Conservation (phyloP, 441 rosid genomes). For the Populus trichocarpa region DNA sequence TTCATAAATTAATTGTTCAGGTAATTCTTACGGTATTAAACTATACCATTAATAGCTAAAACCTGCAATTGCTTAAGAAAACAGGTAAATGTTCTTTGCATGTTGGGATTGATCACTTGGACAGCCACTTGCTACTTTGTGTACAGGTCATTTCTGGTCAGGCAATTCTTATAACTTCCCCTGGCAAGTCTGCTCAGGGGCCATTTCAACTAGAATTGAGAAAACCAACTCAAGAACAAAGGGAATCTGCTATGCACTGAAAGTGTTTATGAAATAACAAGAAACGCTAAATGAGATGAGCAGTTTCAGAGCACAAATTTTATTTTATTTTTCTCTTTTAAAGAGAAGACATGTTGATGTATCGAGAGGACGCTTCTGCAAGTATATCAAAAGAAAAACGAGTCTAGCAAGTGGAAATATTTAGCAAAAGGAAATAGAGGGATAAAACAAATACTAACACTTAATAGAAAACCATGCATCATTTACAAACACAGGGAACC, state of each 20-base stretch:
- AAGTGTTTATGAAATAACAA: background rate
- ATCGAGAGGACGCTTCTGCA: too few relatives aligned
- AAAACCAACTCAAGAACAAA: background rate
- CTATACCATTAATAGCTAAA: background rate
- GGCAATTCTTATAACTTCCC: slow-evolving; percentile 23
- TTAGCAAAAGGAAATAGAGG: background rate
- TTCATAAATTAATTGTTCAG: slow-evolving; percentile 40
- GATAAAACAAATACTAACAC: too few relatives aligned
- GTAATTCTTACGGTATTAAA: slow-evolving; percentile 23
- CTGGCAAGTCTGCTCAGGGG: slow-evolving; percentile 25
- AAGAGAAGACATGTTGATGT: background rate
- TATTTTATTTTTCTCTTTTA: background rate
- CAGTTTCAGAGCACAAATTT: background rate
- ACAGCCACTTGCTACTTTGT: slow-evolving; percentile 72
- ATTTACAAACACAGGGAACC: background rate
- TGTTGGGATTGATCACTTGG: slow-evolving; percentile 70
- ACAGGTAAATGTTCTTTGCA: background rate
- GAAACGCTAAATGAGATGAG: background rate
- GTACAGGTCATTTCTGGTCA: slow-evolving; percentile 57
- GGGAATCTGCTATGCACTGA: background rate
- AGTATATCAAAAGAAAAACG: too few relatives aligned
- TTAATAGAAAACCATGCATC: background rate
- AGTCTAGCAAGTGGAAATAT: background rate
- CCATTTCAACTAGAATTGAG: background rate
- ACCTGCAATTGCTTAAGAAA: background rate